These are phyloP conservation scores for Chamaecyparis obtusa DNA, from an alignment of 75 land plant genomes.

Conservation along the genomic window DNA sequence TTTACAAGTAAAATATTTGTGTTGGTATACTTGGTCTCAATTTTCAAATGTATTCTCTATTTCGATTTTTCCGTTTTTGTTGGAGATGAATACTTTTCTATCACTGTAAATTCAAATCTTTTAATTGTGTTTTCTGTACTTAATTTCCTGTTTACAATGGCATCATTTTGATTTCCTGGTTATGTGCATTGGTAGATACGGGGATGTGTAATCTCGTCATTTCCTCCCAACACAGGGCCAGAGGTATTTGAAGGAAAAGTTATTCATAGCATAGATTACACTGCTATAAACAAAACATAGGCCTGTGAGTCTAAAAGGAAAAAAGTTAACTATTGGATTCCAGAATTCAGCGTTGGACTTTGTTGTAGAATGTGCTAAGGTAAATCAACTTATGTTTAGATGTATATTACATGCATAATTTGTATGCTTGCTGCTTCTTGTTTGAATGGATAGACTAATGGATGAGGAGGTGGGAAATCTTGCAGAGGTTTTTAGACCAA, in stretches of 20 bases:
- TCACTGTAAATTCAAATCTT: no score
- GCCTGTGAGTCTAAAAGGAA: slow-evolving; percentile 41
- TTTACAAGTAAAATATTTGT: neutral
- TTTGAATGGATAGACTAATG: slow-evolving; percentile 41
- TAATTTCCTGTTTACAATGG: slow-evolving; percentile 30
- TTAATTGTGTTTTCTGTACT: no score
- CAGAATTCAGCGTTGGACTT: slow-evolving; percentile 79
- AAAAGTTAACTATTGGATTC: slow-evolving; percentile 62
- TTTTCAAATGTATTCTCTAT: no score
- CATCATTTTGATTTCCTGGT: slow-evolving; percentile 59
- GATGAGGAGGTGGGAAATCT: slow-evolving; percentile 18
- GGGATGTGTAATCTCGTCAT: slow-evolving; percentile 63
- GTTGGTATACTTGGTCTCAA: neutral
- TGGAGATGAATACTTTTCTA: neutral
- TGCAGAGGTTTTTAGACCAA: slow-evolving; percentile 76
- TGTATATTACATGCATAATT: neutral
- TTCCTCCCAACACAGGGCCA: slow-evolving; percentile 50
- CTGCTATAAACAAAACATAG: slow-evolving; percentile 39
- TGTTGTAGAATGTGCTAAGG: slow-evolving; percentile 69
- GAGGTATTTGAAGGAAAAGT: slow-evolving; percentile 66
- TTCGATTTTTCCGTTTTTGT: neutral
- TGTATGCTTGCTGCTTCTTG: neutral
- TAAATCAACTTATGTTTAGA: slow-evolving; percentile 60
- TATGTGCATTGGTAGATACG: slow-evolving; percentile 73
- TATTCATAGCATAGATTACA: slow-evolving; percentile 71